phyloP scores from a whole-genome alignment of 2,329 filamentous ascomycete genomes.

The Scopulariopsis brevicaulis region DNA sequence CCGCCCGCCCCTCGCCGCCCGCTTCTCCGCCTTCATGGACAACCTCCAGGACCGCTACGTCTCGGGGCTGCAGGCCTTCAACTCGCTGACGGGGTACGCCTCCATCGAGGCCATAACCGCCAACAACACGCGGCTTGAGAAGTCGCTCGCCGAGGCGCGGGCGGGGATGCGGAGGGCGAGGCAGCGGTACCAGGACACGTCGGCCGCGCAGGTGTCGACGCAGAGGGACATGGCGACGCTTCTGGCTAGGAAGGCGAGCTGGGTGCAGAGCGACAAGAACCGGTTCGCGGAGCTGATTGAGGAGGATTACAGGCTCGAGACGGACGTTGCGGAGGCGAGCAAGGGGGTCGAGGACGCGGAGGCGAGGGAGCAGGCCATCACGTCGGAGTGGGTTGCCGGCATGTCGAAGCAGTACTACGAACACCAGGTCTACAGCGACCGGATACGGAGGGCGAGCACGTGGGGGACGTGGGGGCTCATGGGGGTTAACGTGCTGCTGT shows the following conservation, averaged over 20 bases:
- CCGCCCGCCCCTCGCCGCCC: slow-evolving; percentile 3
- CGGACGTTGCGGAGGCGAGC: slow-evolving; percentile 63
- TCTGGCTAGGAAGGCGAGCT: slow-evolving; percentile 86
- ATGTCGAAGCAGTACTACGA: slow-evolving; percentile 93
- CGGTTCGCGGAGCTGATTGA: slow-evolving; percentile 89
- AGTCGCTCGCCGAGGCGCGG: slow-evolving; percentile 46
- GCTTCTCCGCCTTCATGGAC: slow-evolving; percentile 71
- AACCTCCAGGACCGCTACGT: slow-evolving; percentile 76
- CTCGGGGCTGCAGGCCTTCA: slow-evolving; percentile 76
- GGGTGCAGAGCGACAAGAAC: slow-evolving; percentile 79
- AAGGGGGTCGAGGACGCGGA: slow-evolving; percentile 66
- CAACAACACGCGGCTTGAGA: slow-evolving; percentile 60
- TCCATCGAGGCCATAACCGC: slow-evolving; percentile 78
- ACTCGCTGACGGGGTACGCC: slow-evolving; percentile 88
- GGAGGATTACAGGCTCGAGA: slow-evolving; percentile 86
- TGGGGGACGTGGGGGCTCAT: slow-evolving; percentile 98
- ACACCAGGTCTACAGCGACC: slow-evolving; percentile 98
- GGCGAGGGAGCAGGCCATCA: slow-evolving; percentile 65
- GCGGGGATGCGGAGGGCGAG: slow-evolving; percentile 59
- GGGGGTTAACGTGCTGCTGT: slow-evolving; percentile 87
- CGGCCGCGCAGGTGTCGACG: slow-evolving; percentile 70
- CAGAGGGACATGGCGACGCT: slow-evolving; percentile 94
- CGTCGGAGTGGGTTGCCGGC: slow-evolving; percentile 63
- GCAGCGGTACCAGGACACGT: slow-evolving; percentile 69
- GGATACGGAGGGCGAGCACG: slow-evolving; percentile 89